These are phyloP conservation scores for Cryptosporidium sp. DNA, from an alignment of 169 alveolate genomes.

Conservation along the genomic window DNA sequence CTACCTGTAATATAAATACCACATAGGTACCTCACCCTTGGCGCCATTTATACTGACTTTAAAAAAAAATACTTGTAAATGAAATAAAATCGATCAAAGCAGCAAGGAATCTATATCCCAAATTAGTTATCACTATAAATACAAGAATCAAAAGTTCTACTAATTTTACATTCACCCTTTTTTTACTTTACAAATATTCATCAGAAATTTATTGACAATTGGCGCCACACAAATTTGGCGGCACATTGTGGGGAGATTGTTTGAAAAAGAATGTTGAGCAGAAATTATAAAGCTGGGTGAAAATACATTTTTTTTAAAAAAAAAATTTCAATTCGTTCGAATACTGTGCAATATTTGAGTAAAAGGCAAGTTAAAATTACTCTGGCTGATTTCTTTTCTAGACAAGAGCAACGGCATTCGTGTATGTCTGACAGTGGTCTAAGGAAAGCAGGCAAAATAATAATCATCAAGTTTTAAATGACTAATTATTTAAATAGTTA, in stretches of 20 bases:
- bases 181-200: not conserved
- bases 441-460: not conserved
- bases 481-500: not conserved
- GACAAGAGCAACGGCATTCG: not conserved
- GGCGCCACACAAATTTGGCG: not conserved
- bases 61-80: not conserved
- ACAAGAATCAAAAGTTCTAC: too few species aligned
- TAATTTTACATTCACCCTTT: too few species aligned
- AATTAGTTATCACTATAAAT: too few species aligned
- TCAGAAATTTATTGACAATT: not conserved
- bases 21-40: slow-evolving; percentile 6
- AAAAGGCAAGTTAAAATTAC: not conserved
- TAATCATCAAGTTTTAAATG: not conserved
- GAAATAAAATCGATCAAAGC: not conserved
- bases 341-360: not conserved
- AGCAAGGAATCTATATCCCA: too few species aligned
- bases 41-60: not conserved
- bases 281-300: not conserved
- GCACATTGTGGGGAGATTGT: not conserved
- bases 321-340: not conserved
- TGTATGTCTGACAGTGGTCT: not conserved
- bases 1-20: not conserved
- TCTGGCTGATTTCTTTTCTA: not conserved
- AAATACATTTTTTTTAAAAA: not conserved
- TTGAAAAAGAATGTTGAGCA: not conserved